Evolutionary conservation across 179 eudicot species (phyloP).

Genomic region (Beta corolliflora): DNA sequence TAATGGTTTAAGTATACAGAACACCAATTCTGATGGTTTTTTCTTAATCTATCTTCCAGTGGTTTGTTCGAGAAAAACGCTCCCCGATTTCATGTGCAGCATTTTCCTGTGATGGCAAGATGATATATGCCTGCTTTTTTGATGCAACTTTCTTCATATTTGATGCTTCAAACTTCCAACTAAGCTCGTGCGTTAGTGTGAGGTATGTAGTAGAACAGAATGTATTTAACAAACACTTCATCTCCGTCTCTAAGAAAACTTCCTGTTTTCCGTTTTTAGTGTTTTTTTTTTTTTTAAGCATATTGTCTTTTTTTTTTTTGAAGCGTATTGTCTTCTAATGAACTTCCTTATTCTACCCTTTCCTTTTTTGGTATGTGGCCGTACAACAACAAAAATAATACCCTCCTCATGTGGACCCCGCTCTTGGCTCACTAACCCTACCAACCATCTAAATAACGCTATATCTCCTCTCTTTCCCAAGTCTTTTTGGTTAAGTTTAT

Average conservation of each 20-base stretch:
- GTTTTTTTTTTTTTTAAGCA: no score
- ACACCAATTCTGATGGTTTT: not conserved
- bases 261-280: no score
- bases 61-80: not conserved
- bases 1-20: not conserved
- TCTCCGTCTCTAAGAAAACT: not conserved
- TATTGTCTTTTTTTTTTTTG: no score
- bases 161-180: conserved; percentile 9
- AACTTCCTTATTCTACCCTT: no score
- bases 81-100: conserved; percentile 1
- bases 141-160: not conserved
- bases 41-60: not conserved
- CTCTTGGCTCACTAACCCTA: no score
- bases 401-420: no score
- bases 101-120: conserved; percentile 8
- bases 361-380: no score
- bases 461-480: no score
- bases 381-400: no score
- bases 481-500: no score
- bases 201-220: not conserved
- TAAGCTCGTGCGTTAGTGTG: not conserved
- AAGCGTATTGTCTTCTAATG: no score
- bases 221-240: not conserved
- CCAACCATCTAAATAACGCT: no score
- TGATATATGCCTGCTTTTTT: conserved; percentile 8